phyloP scores from a whole-genome alignment of 345 rosid species.

The Hibiscus mutabilis region DNA sequence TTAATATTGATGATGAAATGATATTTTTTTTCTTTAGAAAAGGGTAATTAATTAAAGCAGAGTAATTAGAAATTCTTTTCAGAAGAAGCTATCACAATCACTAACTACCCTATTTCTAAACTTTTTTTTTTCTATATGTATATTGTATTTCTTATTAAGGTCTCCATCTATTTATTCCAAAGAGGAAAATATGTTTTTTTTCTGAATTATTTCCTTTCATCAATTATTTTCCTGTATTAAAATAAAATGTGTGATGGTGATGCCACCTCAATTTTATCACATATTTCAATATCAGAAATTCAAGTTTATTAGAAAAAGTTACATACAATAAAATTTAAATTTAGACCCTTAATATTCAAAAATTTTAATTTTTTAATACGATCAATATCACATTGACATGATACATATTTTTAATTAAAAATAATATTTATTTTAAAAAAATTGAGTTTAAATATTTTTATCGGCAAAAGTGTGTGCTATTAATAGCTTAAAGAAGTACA shows the following conservation, averaged over 20 bases:
- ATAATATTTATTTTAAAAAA: too few species aligned
- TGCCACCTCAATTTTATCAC: background rate
- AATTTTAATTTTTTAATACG: too few species aligned
- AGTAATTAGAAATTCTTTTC: background rate
- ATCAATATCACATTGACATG: too few species aligned
- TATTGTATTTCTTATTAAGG: background rate
- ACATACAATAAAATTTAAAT: too few species aligned
- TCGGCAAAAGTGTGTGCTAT: too few species aligned
- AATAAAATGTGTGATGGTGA: background rate
- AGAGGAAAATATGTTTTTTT: background rate
- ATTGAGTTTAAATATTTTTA: too few species aligned
- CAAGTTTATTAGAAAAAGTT: too few species aligned
- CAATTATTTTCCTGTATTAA: background rate
- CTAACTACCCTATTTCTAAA: background rate
- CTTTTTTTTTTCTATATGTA: background rate
- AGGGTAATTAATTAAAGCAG: background rate
- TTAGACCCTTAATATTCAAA: too few species aligned
- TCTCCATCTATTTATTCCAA: background rate
- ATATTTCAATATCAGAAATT: background rate
- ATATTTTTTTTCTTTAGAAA: background rate
- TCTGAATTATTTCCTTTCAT: background rate
- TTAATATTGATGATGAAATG: background rate
- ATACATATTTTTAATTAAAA: too few species aligned
- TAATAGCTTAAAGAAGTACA: too few species aligned
- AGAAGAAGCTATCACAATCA: background rate